Base-by-base conservation (phyloP, 306 rosid species). In the Prunus mira region DNA sequence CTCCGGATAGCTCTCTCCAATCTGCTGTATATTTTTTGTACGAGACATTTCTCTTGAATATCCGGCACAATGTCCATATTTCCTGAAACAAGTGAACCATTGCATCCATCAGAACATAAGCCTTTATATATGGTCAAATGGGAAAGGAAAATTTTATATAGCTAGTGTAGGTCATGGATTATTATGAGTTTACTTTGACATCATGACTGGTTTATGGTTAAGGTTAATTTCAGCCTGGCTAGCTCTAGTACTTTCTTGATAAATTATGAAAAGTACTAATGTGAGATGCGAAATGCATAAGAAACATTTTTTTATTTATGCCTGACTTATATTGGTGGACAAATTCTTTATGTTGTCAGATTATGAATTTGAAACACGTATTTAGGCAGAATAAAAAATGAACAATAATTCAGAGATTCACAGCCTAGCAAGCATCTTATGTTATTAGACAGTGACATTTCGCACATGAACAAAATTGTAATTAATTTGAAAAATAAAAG, bases 41-140 rank as follows among this genome's bases (percentile, higher is more conserved):
- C 41, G 92, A 70, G 34, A 83, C 69, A 54, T 79, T 88, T 78
- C 99, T 80, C 75, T 89, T 88, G 86, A 95, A 92, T 73, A 95
- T 92, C 82, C 96, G 54, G 71, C 99, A 95, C 10, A 95, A 72
- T 17, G 99, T 95, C 99, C 99, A 95, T 51, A 95, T 90, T 84
- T 95, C 99, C 99, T 95, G 96, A 63, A 15, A 15, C 43, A 30
- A 30, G 12, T 30, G 45, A 63, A 63, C 67, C 67, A 63, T 30
- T 10, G 17, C 19, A 63, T 63, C 30, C 45, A 63, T 63, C 67
- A 63, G 19, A 28, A 63, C 67, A 63, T 30, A 63, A 61, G 65
- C 34, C 38, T 61, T 61, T 13, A 61, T 25, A 61, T 38, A 25
- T 12, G 19, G 19, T 28, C 65, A 27, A 61, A 61, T 3, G 32